Base-by-base conservation (phyloP, 148 eudicot genomes). In the Arctostaphylos glauca region DNA sequence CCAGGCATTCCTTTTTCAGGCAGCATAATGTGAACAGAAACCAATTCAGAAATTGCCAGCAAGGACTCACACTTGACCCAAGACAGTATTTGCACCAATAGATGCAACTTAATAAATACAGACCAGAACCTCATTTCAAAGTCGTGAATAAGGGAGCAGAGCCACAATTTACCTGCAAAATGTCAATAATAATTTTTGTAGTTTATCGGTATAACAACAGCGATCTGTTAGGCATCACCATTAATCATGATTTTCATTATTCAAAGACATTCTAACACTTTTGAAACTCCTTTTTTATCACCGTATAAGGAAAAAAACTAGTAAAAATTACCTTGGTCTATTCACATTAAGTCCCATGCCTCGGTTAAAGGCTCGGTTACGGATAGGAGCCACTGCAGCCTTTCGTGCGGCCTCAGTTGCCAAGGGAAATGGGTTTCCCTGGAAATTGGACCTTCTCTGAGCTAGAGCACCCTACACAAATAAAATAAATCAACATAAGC, bases 371-470 rank as follows among this genome's bases (percentile, higher is more conserved):
- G 86, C 83, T 76, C 91, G 90, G 81, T 88, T 89, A 77, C 86
- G 92, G 31, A 92, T 73, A n/a, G 94, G 92, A 70, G 92, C 93
- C 80, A 74, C 88, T 41, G 77, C 87, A 49, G 92, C 90, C 84
- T 89, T 92, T 76, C 86, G 89, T 67, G 98, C 94, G 87, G 94
- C 96, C 81, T 91, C 94, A 89, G 91, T 70, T 48, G 97, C 87
- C 62, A 85, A 49, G 56, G 94, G 94, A 59, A 94, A 97, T 76
- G 88, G 92, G 49, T 89, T 92, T 21, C 90, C 93, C 81, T 90
- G 96, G 83, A 89, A 94, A 84, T 83, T 94, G 74, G 96, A 88
- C 85, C 99, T 92, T 84, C 85, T 94, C 80, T 88, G 92, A 75
- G 94, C 93, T 87, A 97, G 92, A 83, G 78, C 90, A 8, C 97